Evolutionary conservation across 176 grass and related monocot genomes (phyloP).

Genomic region (Oryza punctata): DNA sequence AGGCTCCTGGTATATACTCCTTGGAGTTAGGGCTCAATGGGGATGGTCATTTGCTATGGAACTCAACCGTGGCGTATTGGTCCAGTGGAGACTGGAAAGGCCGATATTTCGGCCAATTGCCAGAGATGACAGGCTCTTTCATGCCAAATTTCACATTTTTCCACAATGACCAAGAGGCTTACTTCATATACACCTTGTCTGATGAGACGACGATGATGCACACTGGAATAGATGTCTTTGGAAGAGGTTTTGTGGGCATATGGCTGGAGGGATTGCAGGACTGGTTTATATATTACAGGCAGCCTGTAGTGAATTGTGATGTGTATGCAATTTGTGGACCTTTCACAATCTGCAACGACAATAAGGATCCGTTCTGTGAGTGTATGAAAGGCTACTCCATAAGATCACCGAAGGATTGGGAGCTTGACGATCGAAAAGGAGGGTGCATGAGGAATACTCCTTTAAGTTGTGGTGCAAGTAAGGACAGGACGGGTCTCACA

Average conservation of each 20-base stretch:
- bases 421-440: constrained; percentile 36
- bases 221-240: constrained; percentile 23
- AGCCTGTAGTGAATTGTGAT: constrained; percentile 38
- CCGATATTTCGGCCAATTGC: too few species aligned
- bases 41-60: too few species aligned
- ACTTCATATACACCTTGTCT: constrained; percentile 10
- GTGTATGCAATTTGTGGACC: constrained; percentile 57
- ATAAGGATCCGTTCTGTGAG: constrained; percentile 30
- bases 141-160: constrained; percentile 16
- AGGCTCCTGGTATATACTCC: too few species aligned
- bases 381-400: constrained; percentile 52
- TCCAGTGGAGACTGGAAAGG: too few species aligned
- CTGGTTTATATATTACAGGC: constrained; percentile 22
- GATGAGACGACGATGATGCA: not conserved
- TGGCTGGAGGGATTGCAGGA: constrained; percentile 25
- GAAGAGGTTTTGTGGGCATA: not conserved
- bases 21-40: too few species aligned
- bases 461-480: constrained; percentile 34
- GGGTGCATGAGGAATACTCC: constrained; percentile 51
- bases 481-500: not conserved
- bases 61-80: too few species aligned
- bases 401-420: constrained; percentile 36
- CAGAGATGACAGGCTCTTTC: too few species aligned
- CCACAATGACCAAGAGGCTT: constrained; percentile 10
- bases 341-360: constrained; percentile 47